These are phyloP conservation scores for Boletales sp. DNA, from an alignment of 768 basidiomycete species.

Conservation along the genomic window DNA sequence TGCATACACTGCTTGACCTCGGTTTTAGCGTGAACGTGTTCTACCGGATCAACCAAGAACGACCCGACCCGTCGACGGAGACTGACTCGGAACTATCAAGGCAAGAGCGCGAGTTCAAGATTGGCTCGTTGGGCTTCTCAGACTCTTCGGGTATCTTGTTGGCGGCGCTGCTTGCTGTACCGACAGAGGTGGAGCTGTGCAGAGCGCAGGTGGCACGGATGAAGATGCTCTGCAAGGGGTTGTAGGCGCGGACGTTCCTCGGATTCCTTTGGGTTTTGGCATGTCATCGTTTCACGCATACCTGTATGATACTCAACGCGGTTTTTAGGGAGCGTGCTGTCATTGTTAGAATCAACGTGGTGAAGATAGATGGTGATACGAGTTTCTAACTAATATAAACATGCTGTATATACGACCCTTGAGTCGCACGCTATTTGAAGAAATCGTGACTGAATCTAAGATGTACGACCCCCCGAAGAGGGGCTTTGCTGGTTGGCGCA, in stretches of 20 bases:
- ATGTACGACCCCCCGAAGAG: slow-evolving; percentile 10
- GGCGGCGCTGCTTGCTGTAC: slow-evolving; percentile 39
- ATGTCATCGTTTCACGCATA: no score
- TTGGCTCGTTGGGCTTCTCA: slow-evolving; percentile 84
- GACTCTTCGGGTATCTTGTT: slow-evolving; percentile 70
- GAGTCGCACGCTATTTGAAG: no score
- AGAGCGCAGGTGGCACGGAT: slow-evolving; percentile 66
- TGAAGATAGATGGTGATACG: no score
- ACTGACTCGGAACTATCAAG: slow-evolving; percentile 56
- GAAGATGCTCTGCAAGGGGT: slow-evolving; percentile 62
- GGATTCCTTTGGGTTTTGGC: no score
- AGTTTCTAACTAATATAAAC: no score
- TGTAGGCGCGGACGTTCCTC: slow-evolving; percentile 32
- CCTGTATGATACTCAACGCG: no score
- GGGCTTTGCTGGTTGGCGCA: neutral
- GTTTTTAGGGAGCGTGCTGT: no score
- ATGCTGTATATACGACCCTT: no score
- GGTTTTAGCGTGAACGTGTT: slow-evolving; percentile 77
- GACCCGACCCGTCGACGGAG: slow-evolving; percentile 41
- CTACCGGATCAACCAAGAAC: slow-evolving; percentile 77
- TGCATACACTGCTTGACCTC: neutral
- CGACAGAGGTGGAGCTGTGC: slow-evolving; percentile 70
- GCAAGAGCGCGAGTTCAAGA: slow-evolving; percentile 86
- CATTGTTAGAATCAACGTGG: no score
- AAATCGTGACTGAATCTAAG: no score